These are phyloP conservation scores for Phytophthora citrophthora DNA, from an alignment of 352 stramenopile genomes.

Conservation along the genomic window DNA sequence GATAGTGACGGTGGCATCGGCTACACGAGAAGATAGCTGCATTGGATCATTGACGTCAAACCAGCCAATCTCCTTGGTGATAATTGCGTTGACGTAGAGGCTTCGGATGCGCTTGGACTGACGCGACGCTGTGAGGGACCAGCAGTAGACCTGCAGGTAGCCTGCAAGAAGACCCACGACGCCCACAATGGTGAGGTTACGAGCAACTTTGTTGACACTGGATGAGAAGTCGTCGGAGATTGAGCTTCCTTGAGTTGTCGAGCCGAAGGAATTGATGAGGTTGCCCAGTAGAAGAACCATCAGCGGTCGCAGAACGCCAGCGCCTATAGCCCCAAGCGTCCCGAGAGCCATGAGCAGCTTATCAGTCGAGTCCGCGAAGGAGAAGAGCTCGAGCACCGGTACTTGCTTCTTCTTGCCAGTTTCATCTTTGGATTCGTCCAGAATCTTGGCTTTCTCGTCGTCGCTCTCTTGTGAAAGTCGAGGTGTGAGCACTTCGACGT, in stretches of 20 bases:
- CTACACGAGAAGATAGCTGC: constrained; percentile 44
- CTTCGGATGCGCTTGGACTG: constrained; percentile 54
- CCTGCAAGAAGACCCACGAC: constrained; percentile 27
- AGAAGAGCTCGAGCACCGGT: constrained; percentile 29
- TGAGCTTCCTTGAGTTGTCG: constrained; percentile 15
- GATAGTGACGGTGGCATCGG: constrained; percentile 44
- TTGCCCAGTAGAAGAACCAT: constrained; percentile 37
- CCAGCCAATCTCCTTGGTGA: constrained; percentile 57
- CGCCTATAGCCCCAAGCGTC: constrained; percentile 17
- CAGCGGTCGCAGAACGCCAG: constrained; percentile 28
- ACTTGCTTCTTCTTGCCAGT: constrained; percentile 6
- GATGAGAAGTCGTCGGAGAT: not conserved
- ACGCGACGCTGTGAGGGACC: constrained; percentile 50
- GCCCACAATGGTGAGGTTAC: constrained; percentile 45
- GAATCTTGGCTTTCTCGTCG: constrained; percentile 3
- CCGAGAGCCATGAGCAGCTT: constrained; percentile 35
- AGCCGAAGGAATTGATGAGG: constrained; percentile 41
- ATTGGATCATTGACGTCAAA: constrained; percentile 61
- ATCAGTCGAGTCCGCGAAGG: constrained; percentile 36
- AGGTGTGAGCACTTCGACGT: constrained; percentile 22
- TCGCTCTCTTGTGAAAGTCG: constrained; percentile 13
- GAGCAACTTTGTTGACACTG: constrained; percentile 41
- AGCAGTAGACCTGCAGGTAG: constrained; percentile 58
- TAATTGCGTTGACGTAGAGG: constrained; percentile 45
- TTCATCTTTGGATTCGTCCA: not conserved